phyloP scores from a whole-genome alignment of 208 protist species.

The Acanthamoeba sp. region DNA sequence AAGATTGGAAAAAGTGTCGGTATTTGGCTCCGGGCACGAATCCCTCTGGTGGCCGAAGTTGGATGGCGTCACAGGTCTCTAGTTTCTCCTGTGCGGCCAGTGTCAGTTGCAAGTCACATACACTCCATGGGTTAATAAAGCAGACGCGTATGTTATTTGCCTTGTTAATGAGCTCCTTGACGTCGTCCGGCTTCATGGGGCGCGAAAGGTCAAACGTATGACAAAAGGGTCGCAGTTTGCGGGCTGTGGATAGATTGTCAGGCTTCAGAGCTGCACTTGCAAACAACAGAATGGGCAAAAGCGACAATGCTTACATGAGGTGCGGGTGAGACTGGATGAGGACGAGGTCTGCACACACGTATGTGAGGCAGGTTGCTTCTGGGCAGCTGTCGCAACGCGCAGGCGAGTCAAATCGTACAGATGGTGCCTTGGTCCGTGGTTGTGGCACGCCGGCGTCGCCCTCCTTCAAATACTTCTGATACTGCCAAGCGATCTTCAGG shows the following conservation, averaged over 20 bases:
- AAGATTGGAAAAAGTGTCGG: not conserved
- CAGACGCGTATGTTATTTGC: not conserved
- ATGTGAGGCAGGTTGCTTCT: not conserved
- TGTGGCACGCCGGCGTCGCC: not conserved
- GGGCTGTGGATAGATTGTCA: not conserved
- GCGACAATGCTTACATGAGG: not conserved
- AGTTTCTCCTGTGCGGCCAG: not conserved
- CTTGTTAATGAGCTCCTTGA: not conserved
- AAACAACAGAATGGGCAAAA: not conserved
- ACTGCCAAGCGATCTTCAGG: conserved; percentile 83
- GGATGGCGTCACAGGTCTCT: not conserved
- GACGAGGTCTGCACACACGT: not conserved
- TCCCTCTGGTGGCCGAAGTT: not conserved
- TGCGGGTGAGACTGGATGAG: not conserved
- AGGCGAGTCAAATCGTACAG: not conserved
- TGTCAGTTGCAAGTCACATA: too few species aligned
- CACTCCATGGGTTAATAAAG: not conserved
- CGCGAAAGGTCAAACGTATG: conserved; percentile 69
- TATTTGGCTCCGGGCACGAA: conserved; percentile 29
- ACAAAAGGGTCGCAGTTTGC: conserved; percentile 70
- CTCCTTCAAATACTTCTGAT: conserved; percentile 80
- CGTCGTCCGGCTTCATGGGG: not conserved
- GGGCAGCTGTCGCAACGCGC: not conserved
- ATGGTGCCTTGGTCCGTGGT: not conserved
- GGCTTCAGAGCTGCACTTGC: too few species aligned